A percentile compares a stretch with the other conserved stretches of the same genome.
Conservation (phyloP, 1,284 basidiomycete species). For the Stygiomarasmius scandens region DNA sequence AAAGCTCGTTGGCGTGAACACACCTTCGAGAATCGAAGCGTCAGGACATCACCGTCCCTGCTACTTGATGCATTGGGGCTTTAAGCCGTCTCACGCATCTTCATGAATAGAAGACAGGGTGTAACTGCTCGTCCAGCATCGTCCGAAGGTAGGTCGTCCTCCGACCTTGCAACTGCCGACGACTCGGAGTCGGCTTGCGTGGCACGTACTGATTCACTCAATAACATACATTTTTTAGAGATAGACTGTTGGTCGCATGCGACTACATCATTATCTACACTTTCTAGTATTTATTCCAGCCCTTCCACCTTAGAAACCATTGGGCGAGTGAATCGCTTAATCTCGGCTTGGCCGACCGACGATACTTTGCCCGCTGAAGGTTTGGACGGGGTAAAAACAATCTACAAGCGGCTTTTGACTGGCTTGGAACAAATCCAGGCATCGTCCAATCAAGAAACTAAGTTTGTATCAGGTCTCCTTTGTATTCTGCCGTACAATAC, state of each 20-base stretch:
- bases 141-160: conserved; percentile 52
- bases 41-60: conserved; percentile 18
- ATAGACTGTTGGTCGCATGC: conserved; percentile 73
- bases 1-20: neutral
- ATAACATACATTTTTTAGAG: conserved; percentile 43
- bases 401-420: conserved; percentile 61
- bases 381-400: conserved; percentile 61
- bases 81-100: conserved; percentile 18
- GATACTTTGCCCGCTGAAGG: conserved; percentile 69
- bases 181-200: neutral
- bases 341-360: conserved; percentile 70
- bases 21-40: conserved; percentile 3
- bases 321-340: conserved; percentile 69
- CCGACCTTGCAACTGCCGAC: neutral
- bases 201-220: neutral
- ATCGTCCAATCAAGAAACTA: conserved; percentile 61
- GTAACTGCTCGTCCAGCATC: conserved; percentile 55
- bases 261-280: conserved; percentile 51
- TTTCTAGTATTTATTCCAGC: conserved; percentile 57
- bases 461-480: conserved; percentile 45
- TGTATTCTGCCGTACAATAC: conserved; percentile 6
- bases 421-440: conserved; percentile 65
- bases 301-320: conserved; percentile 58
- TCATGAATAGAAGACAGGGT: conserved; percentile 60
- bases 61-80: conserved; percentile 15